Percentiles rank a stretch among this genome's conserved stretches.
phyloP scores from a whole-genome alignment of 1,284 basidiomycete species.

The Austroboletus rostrupii region DNA sequence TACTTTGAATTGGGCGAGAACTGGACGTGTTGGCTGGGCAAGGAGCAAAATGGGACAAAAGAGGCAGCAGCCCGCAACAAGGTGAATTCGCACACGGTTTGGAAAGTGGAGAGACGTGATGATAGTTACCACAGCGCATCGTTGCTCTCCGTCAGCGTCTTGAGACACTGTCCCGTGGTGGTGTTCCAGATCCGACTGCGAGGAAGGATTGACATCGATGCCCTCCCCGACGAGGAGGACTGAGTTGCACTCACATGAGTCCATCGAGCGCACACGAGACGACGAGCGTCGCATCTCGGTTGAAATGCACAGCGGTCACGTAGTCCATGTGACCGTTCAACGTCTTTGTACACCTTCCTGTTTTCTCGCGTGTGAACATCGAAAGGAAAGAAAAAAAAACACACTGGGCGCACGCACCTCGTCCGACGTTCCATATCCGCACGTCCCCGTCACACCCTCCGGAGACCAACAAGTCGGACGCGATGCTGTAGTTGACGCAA shows the following conservation, averaged over 20 bases:
- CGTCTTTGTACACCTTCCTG: slow-evolving; percentile 78
- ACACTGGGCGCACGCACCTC: slow-evolving; percentile 57
- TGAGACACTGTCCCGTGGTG: slow-evolving; percentile 89
- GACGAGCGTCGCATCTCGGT: slow-evolving; percentile 86
- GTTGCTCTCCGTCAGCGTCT: slow-evolving; percentile 90
- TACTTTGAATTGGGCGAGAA: slow-evolving; percentile 96
- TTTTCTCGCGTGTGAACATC: neutral
- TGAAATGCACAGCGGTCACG: slow-evolving; percentile 92
- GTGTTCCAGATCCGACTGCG: slow-evolving; percentile 98
- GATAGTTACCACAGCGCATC: slow-evolving; percentile 83
- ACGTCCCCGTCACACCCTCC: slow-evolving; percentile 93
- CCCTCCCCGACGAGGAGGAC: no score
- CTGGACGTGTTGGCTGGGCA: slow-evolving; percentile 73
- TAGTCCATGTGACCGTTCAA: slow-evolving; percentile 93
- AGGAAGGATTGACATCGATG: no score
- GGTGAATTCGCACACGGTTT: no score
- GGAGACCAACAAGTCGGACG: slow-evolving; percentile 85
- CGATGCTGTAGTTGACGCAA: slow-evolving; percentile 86
- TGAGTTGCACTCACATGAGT: slow-evolving; percentile 73
- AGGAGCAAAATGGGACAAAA: neutral
- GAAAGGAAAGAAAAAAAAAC: no score
- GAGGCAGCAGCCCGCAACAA: no score
- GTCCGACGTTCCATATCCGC: slow-evolving; percentile 85
- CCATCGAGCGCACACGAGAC: slow-evolving; percentile 92
- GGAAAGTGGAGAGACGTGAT: no score